Evolutionary conservation across 2,329 filamentous ascomycete genomes (phyloP).

Genomic region (Hymenoscyphus albidus): DNA sequence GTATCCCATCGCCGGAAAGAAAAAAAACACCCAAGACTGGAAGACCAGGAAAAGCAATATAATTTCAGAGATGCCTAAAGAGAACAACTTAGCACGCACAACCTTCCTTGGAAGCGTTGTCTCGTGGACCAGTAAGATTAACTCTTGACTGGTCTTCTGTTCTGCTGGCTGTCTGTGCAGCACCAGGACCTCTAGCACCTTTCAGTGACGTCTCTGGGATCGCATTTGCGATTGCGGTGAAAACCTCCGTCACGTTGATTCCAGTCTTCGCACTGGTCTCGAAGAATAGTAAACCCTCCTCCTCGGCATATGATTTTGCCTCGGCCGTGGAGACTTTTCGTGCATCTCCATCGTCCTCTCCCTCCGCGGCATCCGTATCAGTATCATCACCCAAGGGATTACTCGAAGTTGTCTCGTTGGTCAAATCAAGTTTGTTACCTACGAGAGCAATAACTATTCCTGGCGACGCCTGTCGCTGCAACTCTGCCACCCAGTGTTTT

Average conservation of each 20-base stretch:
- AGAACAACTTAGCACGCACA: constrained; percentile 68
- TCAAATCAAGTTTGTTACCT: constrained; percentile 93
- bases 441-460: constrained; percentile 97
- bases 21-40: constrained; percentile 16
- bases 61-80: constrained; percentile 14
- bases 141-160: constrained; percentile 70
- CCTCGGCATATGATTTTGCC: constrained; percentile 88
- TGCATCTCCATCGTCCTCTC: constrained; percentile 66
- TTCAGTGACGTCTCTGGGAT: constrained; percentile 97
- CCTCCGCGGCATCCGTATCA: constrained; percentile 44
- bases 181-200: constrained; percentile 70
- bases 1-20: constrained; percentile 24
- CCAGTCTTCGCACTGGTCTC: constrained; percentile 98
- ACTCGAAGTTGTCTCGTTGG: constrained; percentile 52
- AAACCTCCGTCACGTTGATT: constrained; percentile 90
- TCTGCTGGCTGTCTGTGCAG: constrained; percentile 51
- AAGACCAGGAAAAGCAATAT: constrained; percentile 14
- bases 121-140: constrained; percentile 71
- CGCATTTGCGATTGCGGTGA: constrained; percentile 95
- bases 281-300: constrained; percentile 91
- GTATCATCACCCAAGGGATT: constrained; percentile 48
- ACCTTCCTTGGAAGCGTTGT: constrained; percentile 78
- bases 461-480: constrained; percentile 91
- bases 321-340: constrained; percentile 88
- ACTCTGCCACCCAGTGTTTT: constrained; percentile 97